phyloP scores from a whole-genome alignment of 345 rosid genomes.

The Syzygium jambos region DNA sequence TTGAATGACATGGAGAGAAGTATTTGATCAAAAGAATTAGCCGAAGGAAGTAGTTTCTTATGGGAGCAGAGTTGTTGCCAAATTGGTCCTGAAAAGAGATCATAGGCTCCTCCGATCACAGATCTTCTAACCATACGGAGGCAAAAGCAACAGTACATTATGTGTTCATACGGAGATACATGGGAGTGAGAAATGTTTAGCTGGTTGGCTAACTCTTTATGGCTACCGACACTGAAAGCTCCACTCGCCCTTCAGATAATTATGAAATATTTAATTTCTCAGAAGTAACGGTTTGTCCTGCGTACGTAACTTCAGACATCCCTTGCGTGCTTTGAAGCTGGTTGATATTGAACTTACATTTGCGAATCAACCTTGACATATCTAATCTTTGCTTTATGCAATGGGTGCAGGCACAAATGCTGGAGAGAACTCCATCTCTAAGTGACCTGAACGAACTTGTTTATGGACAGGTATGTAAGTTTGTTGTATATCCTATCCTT shows the following conservation, averaged over 20 bases:
- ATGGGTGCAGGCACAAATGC: slow-evolving; percentile 52
- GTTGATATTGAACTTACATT: background rate
- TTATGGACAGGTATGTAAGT: slow-evolving; percentile 76
- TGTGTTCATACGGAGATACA: background rate
- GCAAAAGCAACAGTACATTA: background rate
- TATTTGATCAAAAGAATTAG: background rate
- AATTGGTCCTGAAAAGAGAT: background rate
- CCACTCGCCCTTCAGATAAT: background rate
- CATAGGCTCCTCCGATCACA: background rate
- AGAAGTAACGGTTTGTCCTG: background rate
- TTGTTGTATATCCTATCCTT: background rate
- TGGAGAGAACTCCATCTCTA: slow-evolving; percentile 90
- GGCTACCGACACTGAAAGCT: background rate
- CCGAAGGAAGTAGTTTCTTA: background rate
- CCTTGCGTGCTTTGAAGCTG: background rate
- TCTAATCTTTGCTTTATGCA: slow-evolving; percentile 4
- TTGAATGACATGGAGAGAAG: background rate
- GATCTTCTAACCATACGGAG: background rate
- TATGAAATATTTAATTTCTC: background rate
- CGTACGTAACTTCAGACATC: background rate
- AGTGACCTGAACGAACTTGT: slow-evolving; percentile 92
- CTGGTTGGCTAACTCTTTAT: background rate
- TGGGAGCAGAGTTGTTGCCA: background rate
- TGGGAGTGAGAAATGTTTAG: background rate
- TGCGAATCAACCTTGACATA: background rate